Evolutionary conservation across 495 filamentous ascomycete species (phyloP).

Genomic region (Immersiella caudata): DNA sequence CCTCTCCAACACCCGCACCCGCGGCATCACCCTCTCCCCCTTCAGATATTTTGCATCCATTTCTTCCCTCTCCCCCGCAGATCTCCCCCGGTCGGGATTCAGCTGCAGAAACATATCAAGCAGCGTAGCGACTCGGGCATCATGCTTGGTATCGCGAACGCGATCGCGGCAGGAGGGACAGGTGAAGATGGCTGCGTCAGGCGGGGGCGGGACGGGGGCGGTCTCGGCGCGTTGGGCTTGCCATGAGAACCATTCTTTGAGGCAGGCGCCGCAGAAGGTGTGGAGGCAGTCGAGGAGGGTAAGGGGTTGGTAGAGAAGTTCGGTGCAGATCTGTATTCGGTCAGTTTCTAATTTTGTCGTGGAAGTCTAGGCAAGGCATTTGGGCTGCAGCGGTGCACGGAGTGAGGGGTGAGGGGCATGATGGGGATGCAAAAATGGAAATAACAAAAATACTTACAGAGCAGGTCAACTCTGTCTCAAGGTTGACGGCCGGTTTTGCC

Average conservation of each 20-base stretch:
- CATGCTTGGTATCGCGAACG: constrained; percentile 79
- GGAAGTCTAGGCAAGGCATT: background rate
- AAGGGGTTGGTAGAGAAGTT: constrained; percentile 91
- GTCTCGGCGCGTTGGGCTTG: constrained; percentile 53
- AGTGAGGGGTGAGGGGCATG: background rate
- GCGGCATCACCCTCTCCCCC: constrained; percentile 74
- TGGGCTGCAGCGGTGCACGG: background rate
- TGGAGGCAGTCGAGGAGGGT: constrained; percentile 97
- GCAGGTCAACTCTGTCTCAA: constrained; percentile 90
- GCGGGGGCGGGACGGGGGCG: constrained; percentile 44
- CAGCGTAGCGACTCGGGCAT: constrained; percentile 81
- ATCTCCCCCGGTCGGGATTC: constrained; percentile 71
- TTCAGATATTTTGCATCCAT: constrained; percentile 70
- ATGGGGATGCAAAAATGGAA: constrained; percentile 4
- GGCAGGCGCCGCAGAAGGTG: constrained; percentile 91
- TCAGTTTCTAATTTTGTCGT: background rate
- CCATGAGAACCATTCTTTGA: constrained; percentile 90
- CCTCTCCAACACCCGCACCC: constrained; percentile 48
- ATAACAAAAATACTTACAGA: constrained; percentile 63
- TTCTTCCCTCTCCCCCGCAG: constrained; percentile 69
- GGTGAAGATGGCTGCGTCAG: constrained; percentile 65
- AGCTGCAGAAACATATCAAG: constrained; percentile 76
- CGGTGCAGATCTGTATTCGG: constrained; percentile 82
- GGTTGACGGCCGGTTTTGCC: constrained; percentile 53
- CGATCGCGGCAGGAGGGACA: constrained; percentile 90